Evolutionary conservation across 2,329 filamentous ascomycete genomes (phyloP).

Genomic region (Neoarthrinium moseri): DNA sequence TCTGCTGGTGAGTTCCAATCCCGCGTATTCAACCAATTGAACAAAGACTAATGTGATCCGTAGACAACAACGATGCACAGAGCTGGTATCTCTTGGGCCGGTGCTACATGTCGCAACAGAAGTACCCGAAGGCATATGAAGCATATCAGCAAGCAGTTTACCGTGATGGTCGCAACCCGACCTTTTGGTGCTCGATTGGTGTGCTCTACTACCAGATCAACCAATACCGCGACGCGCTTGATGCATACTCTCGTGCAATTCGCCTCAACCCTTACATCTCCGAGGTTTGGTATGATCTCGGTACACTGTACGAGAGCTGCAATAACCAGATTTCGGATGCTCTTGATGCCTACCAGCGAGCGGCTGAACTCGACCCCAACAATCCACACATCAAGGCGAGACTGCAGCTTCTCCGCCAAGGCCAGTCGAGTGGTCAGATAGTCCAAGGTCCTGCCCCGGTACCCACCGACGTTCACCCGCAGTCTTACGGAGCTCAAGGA

Average conservation of each 20-base stretch:
- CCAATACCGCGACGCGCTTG: conserved; percentile 95
- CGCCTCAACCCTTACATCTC: conserved; percentile 97
- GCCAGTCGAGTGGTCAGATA: conserved; percentile 69
- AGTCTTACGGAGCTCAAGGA: conserved; percentile 84
- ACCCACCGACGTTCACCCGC: conserved; percentile 93
- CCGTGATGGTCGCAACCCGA: conserved; percentile 93
- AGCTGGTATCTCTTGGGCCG: conserved; percentile 98
- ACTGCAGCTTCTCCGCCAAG: conserved; percentile 82
- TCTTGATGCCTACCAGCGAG: conserved; percentile 90
- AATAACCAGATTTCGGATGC: conserved; percentile 98
- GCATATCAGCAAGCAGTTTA: conserved; percentile 99
- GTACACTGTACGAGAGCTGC: conserved; percentile 97
- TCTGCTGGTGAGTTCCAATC: conserved; percentile 68
- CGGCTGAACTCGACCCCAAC: conserved; percentile 86
- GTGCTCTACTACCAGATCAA: conserved; percentile 99
- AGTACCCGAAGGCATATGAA: conserved; percentile 97
- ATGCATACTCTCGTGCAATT: conserved; percentile 96
- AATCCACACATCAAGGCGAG: conserved; percentile 97
- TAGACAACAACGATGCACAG: conserved; percentile 91
- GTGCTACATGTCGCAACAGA: conserved; percentile 99
- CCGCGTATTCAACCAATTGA: conserved; percentile 8
- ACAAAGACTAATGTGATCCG: conserved; percentile 23
- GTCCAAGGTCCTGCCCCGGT: conserved; percentile 73
- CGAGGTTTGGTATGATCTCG: conserved; percentile 98
- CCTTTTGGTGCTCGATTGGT: conserved; percentile 99